These are phyloP conservation scores for Cladorrhinum sp. DNA, from an alignment of 2,329 filamentous ascomycete species.

Conservation along the genomic window DNA sequence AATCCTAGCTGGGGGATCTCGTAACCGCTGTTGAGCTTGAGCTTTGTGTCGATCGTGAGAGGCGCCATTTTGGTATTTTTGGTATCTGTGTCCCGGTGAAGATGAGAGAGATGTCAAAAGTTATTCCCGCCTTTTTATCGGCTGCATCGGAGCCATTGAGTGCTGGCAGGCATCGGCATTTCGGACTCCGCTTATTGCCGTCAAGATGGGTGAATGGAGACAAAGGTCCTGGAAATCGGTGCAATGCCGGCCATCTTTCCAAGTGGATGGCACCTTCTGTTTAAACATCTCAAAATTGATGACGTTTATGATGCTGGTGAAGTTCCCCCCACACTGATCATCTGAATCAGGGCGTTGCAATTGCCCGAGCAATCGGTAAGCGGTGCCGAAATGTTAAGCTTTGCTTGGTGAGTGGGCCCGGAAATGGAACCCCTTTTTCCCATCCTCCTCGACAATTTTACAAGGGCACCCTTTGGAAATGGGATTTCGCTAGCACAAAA, in stretches of 20 bases:
- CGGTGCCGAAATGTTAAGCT: neutral
- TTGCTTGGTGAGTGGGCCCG: too few species aligned
- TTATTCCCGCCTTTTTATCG: neutral
- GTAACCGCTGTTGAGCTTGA: constrained; percentile 55
- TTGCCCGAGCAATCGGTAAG: neutral
- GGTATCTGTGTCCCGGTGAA: too few species aligned
- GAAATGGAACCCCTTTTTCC: neutral
- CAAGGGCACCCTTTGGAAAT: neutral
- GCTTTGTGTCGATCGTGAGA: constrained; percentile 45
- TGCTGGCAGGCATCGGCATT: neutral
- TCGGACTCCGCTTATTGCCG: neutral
- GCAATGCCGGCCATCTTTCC: neutral
- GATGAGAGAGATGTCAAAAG: too few species aligned
- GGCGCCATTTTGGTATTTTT: constrained; percentile 42
- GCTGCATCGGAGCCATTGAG: neutral
- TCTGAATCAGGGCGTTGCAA: too few species aligned
- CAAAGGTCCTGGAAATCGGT: neutral
- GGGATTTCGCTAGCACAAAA: neutral
- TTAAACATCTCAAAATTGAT: neutral
- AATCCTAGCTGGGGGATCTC: constrained; percentile 53
- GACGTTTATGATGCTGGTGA: neutral
- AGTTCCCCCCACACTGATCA: too few species aligned
- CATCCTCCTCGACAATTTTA: neutral
- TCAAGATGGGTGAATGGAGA: neutral
- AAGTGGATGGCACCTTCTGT: neutral